Evolutionary conservation across 164 flowering plant species (phyloP).

Genomic region (Cinnamomum chago): DNA sequence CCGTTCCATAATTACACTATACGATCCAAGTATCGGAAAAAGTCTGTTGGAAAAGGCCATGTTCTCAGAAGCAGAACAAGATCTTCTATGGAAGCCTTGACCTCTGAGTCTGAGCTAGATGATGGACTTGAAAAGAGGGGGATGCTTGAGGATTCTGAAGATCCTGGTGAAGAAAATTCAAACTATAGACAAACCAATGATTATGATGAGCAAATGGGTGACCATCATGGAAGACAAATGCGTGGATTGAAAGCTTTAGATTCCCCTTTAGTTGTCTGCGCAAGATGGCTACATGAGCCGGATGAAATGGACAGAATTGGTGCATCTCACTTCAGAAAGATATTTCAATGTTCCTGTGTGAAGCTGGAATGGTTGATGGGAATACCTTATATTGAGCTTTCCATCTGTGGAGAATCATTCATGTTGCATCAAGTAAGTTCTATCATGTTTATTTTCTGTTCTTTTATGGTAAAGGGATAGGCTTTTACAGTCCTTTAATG

Average conservation of each 20-base stretch:
- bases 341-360: slow-evolving; percentile 62
- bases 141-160: slow-evolving; percentile 12
- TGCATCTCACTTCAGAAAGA: slow-evolving; percentile 83
- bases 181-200: slow-evolving; percentile 10
- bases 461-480: not conserved
- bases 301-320: slow-evolving; percentile 66
- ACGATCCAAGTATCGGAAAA: slow-evolving; percentile 69
- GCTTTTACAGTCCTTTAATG: not conserved
- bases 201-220: slow-evolving; percentile 20
- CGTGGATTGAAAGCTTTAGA: slow-evolving; percentile 16
- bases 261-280: slow-evolving; percentile 29
- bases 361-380: slow-evolving; percentile 52
- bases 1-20: slow-evolving; percentile 89
- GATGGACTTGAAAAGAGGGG: slow-evolving; percentile 28
- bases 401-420: slow-evolving; percentile 89
- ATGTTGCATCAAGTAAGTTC: slow-evolving; percentile 90
- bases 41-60: slow-evolving; percentile 15
- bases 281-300: slow-evolving; percentile 87
- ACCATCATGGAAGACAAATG: slow-evolving; percentile 9
- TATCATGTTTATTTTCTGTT: not conserved
- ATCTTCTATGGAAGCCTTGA: slow-evolving; percentile 22
- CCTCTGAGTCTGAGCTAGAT: slow-evolving; percentile 30
- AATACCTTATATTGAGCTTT: slow-evolving; percentile 52
- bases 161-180: slow-evolving; percentile 14
- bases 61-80: slow-evolving; percentile 12